These are phyloP conservation scores for Ceratocystis papillata DNA, from an alignment of 2,329 filamentous ascomycete species.

Conservation along the genomic window DNA sequence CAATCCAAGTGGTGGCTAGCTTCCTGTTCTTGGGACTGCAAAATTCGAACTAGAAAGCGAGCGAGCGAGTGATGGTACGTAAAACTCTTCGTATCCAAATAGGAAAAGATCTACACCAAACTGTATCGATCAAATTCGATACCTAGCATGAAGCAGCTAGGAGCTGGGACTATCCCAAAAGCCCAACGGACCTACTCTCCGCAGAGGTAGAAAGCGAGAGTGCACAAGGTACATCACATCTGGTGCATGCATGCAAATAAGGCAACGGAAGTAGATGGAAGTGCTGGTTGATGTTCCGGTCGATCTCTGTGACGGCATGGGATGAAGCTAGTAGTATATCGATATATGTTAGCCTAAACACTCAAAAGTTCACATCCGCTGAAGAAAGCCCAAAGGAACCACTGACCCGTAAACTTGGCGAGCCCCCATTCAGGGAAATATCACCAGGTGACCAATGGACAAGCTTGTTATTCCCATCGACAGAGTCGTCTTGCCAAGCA, in stretches of 20 bases:
- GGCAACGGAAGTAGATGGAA: too few species aligned
- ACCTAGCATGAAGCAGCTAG: neutral
- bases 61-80: neutral
- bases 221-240: too few species aligned
- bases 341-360: neutral
- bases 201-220: too few species aligned
- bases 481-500: too few species aligned
- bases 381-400: neutral
- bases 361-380: neutral
- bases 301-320: neutral
- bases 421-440: too few species aligned
- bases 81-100: constrained; percentile 2
- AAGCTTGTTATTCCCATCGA: too few species aligned
- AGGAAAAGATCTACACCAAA: neutral
- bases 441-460: too few species aligned
- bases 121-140: neutral
- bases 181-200: neutral
- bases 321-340: neutral
- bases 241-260: too few species aligned
- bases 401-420: neutral
- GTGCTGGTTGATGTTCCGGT: neutral
- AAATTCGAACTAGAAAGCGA: neutral
- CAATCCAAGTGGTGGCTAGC: neutral
- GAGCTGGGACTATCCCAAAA: neutral
- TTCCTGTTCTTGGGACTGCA: neutral